Percentiles rank a stretch among this genome's conserved stretches.
Conservation (phyloP, 371 early-diverging fungal species). For the Mortierella polycephala region DNA sequence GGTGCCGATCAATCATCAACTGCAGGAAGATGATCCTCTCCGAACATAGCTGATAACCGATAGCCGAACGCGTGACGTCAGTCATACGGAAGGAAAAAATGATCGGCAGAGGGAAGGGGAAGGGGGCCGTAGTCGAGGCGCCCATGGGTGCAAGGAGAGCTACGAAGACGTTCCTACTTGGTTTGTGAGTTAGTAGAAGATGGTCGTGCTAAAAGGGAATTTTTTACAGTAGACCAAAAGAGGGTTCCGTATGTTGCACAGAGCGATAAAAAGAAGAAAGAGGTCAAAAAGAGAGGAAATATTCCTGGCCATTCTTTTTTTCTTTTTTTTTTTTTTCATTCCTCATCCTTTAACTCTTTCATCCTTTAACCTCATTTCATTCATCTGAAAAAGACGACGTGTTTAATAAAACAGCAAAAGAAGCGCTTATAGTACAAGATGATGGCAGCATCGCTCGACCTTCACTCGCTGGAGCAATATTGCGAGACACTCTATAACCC, state of each 20-base stretch:
- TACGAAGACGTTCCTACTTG: too few relatives aligned
- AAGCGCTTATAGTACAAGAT: constrained; percentile 5
- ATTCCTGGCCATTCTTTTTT: neutral
- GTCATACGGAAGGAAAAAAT: neutral
- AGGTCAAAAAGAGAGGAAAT: neutral
- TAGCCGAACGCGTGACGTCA: neutral
- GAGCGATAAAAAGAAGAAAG: neutral
- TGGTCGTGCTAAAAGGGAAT: too few relatives aligned
- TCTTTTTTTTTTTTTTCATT: constrained; percentile 1
- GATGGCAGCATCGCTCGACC: constrained; percentile 55
- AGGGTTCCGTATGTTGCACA: too few relatives aligned
- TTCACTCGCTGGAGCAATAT: constrained; percentile 56
- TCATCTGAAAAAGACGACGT: neutral
- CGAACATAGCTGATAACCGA: constrained; percentile 3
- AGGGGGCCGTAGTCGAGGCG: too few relatives aligned
- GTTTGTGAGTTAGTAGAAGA: too few relatives aligned
- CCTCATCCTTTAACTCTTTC: constrained; percentile 2
- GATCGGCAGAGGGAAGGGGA: too few relatives aligned
- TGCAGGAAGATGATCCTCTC: constrained; percentile 40
- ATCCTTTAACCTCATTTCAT: neutral
- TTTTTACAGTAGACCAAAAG: too few relatives aligned
- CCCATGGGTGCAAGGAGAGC: too few relatives aligned
- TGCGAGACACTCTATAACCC: constrained; percentile 73
- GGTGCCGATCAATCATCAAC: constrained; percentile 3
- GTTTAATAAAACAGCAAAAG: too few relatives aligned